Evolutionary conservation across 2,329 filamentous ascomycete species (phyloP), one percentile per base, ranked within the genome.

Genomic region (Tricladium varicosporioides): DNA sequence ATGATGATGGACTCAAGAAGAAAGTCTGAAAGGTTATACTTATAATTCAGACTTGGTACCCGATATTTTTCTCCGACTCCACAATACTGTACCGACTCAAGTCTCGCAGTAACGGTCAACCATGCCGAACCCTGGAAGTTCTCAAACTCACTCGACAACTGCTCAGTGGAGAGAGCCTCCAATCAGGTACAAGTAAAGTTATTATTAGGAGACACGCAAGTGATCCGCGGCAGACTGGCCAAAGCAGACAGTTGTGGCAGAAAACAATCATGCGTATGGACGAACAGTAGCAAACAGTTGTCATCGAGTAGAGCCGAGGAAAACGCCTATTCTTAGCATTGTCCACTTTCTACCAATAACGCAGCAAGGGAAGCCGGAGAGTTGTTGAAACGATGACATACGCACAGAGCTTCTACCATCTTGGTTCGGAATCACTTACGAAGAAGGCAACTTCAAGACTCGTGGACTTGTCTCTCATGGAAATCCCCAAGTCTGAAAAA

Each of bases 311-410:
- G 58, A 56, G 36, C 10, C 43, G 57, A 59, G 45, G 16, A 54
- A 40, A 56, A 50, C 48, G 54, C 40, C 48, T 51, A 56, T 57
- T 47, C 40, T 56, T 58, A 49, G 50, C 46, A 42, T 50, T 27
- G 42, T 27, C 44, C 16, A 8, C 14, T 10, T 19, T 43, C 42
- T 48, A 27, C 55, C 47, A 58, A 54, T 56, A 16, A 36, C 48
- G 14, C 10, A 50, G 44, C 16, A 8, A 46, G 22, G 31, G 18
- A 50, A 56, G 45, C 27, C 27, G 40, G 8, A 46, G 33, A 47
- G 22, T 40, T n/a, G 42, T 60, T 60, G 58, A 63, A 61, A 62
- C 56, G 48, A 27, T 58, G 54, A 58, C 52, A 60, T 46, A 49
- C 22, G 54, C 54, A 57, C 53, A 60, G 55, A 56, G 56, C 47